Base-by-base conservation (phyloP, 1,284 basidiomycete genomes). In the Sporisorium graminicola region DNA sequence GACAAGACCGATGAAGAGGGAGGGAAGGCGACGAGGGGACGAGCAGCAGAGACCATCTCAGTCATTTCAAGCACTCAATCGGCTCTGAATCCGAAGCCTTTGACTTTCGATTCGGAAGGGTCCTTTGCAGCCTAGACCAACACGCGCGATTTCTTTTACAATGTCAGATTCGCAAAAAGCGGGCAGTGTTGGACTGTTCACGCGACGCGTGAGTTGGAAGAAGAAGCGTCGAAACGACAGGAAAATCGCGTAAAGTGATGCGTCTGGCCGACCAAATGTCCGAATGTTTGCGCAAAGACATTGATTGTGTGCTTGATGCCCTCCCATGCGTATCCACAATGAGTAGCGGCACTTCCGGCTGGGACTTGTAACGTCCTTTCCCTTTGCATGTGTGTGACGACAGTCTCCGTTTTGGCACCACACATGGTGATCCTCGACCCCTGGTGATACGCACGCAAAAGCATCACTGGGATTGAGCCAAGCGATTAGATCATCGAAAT, bases 161-260 rank as follows among this genome's bases (percentile, higher is more conserved):
- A 42, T 54, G 52, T 54, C 37, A 54, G 54, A 55, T 55, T 44
- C 27, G 20, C 18, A 20, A 24, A 29, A 49, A 20, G 49, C 33
- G 26, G n/a, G 29, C 2, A 18, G 31, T 44, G 49, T 52, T 50
- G 49, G 52, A 20, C 52, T 35, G 31, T 24, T 51, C 61, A 46
- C 61, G 61, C 55, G 61, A 64, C 61, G 61, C 61, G 61, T 55
- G 47, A 52, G 40, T 29, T 43, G 53, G 16, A 42, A 54, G 37
- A 54, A 54, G 31, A 22, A 26, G 14, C 16, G 24, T 24, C 26
- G 10, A 35, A 22, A 13, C 14, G 40, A 20, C 20, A 42, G n/a
- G 27, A 43, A 14, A 18, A 18, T 14, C 50, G 58, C 50, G 50
- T 52, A 60, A 40, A 52, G 58, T 53, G 58, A 16, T 35, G 46